Evolutionary conservation across 177 flowering plant species (phyloP).

Genomic region (Vitis hybrid): DNA sequence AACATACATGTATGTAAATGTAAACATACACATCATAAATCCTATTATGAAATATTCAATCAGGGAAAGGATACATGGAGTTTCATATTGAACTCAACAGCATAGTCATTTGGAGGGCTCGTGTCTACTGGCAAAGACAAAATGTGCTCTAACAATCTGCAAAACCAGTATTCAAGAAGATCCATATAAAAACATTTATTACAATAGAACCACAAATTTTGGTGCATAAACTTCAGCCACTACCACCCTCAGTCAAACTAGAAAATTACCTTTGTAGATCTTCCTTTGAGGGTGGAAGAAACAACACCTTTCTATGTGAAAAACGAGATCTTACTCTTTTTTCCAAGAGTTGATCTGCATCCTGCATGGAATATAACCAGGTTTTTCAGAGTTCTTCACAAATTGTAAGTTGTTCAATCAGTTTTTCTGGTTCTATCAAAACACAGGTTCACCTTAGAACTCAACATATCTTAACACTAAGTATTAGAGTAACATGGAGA

Average conservation of each 20-base stretch:
- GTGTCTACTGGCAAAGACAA: constrained; percentile 69
- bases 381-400: not conserved
- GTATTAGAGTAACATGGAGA: not conserved
- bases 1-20: no score
- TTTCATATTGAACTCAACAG: constrained; percentile 57
- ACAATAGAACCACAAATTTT: not conserved
- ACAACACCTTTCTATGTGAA: constrained; percentile 92
- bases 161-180: constrained; percentile 18
- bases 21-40: no score
- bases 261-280: constrained; percentile 57
- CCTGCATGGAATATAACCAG: constrained; percentile 42
- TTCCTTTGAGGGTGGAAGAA: constrained; percentile 78
- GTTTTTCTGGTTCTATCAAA: not conserved
- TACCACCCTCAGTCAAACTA: not conserved
- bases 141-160: constrained; percentile 73
- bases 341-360: constrained; percentile 97
- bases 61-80: constrained; percentile 66
- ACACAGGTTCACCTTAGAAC: not conserved
- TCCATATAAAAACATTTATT: constrained; percentile 5
- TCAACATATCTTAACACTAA: not conserved
- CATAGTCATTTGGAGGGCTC: constrained; percentile 56
- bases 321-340: constrained; percentile 98
- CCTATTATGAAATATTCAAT: not conserved
- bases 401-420: not conserved
- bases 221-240: not conserved